Evolutionary conservation across 768 basidiomycete genomes (phyloP), one percentile per base, ranked within the genome.

Genomic region (Nevesoporus exiguus): DNA sequence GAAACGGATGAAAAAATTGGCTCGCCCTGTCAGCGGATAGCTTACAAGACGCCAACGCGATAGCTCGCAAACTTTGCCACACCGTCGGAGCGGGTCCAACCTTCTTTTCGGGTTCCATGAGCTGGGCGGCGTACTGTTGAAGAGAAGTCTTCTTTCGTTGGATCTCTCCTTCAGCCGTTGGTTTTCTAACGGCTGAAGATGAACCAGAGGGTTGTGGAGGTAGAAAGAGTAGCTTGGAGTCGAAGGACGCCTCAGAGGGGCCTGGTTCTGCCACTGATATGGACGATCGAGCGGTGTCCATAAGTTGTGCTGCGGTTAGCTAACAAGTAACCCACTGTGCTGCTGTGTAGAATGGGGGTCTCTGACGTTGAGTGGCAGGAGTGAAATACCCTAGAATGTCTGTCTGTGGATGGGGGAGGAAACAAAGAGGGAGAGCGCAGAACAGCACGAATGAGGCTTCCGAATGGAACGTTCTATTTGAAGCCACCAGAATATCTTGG

Each of bases 41-140:
- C 79, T 47, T 52, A 88, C 88, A 87, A 31, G 86, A 86, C 17
- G 79, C 74, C 8, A 70, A 30, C 7, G 85, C 14, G 46, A 89
- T 81, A 1, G 85, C 72, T 49, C 71, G 75, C 36, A 88, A 53
- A 56, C 85, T 82, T 34, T 69, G 40, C 48, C 74, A 57, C 19
- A 75, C 50, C 11, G 72, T 71, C 2, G 86, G 88, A 0, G 82
- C 45, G 0, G 70, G 57, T 0, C 73, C 80, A 11, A 69, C 27
- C 55, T 60, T 68, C 60, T 53, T 78, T 11, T 59, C 46, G 1
- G 82, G 81, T 0, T 56, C 60, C 5, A 78, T 42, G 59, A 82
- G 62, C 1, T 60, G 61, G 3, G 67, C 68, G 5, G 63, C 61
- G 13, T 57, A 61, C 3, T 58, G 34, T 0, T 66, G 66, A 49